Conservation (phyloP, 2,329 filamentous ascomycete species). For the Aspergillus amoenus region DNA sequence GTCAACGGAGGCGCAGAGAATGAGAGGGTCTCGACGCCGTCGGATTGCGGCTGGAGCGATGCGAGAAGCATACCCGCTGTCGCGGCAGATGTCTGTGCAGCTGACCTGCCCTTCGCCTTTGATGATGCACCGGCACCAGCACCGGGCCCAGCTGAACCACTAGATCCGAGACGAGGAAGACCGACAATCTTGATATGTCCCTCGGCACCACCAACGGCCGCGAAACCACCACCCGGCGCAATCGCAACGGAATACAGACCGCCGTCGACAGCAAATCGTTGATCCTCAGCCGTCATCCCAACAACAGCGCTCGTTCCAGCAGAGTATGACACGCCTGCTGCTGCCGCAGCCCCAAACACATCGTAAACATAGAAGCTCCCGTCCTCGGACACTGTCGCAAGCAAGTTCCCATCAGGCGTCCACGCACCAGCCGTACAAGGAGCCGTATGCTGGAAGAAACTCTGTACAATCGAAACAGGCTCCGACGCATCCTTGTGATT, state of each 20-base stretch:
- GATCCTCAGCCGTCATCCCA: slow-evolving; percentile 74
- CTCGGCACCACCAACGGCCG: slow-evolving; percentile 83
- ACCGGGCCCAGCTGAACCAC: slow-evolving; percentile 29
- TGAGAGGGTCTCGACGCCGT: slow-evolving; percentile 73
- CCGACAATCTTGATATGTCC: slow-evolving; percentile 83
- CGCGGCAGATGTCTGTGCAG: slow-evolving; percentile 35
- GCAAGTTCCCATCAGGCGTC: slow-evolving; percentile 80
- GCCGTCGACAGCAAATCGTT: slow-evolving; percentile 88
- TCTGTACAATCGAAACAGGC: slow-evolving; percentile 79
- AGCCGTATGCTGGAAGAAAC: slow-evolving; percentile 86
- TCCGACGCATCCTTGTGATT: slow-evolving; percentile 61
- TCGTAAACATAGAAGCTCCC: slow-evolving; percentile 89
- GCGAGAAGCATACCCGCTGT: slow-evolving; percentile 75
- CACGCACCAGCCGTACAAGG: slow-evolving; percentile 87
- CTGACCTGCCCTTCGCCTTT: slow-evolving; percentile 50
- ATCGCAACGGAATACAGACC: slow-evolving; percentile 86
- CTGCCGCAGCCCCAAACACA: slow-evolving; percentile 76
- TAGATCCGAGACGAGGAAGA: slow-evolving; percentile 63
- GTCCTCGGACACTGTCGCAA: slow-evolving; percentile 89
- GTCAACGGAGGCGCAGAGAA: slow-evolving; percentile 62
- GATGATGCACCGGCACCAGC: slow-evolving; percentile 37
- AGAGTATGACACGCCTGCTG: slow-evolving; percentile 57
- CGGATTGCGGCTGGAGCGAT: slow-evolving; percentile 73
- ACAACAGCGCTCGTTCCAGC: slow-evolving; percentile 66
- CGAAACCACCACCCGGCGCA: slow-evolving; percentile 74